Conservation (phyloP, 1,139 yeast genomes). For the Pichia terricola region DNA sequence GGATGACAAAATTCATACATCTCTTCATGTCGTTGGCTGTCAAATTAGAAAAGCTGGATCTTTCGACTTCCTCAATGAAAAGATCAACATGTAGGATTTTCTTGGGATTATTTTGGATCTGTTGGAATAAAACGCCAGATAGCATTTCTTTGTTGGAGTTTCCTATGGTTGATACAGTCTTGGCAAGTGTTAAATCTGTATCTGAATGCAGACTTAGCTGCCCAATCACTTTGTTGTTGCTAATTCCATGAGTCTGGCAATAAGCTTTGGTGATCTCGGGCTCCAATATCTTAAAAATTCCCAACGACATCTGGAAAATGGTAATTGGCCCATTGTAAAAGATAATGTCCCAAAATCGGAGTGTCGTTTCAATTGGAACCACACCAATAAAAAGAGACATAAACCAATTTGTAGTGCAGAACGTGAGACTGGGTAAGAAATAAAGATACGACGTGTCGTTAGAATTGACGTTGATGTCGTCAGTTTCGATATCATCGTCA, state of each 20-base stretch:
- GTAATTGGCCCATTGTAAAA: conserved; percentile 90
- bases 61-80: conserved; percentile 56
- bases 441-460: conserved; percentile 37
- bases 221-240: neutral
- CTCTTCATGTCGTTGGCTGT: conserved; percentile 74
- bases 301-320: conserved; percentile 71
- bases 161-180: conserved; percentile 1
- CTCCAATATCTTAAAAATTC: conserved; percentile 72
- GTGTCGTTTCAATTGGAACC: conserved; percentile 76
- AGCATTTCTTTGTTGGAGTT: conserved; percentile 18
- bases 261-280: conserved; percentile 39
- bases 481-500: conserved; percentile 10
- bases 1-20: conserved; percentile 67
- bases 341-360: conserved; percentile 89
- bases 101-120: conserved; percentile 77
- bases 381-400: conserved; percentile 90
- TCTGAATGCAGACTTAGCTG: conserved; percentile 5
- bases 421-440: conserved; percentile 79
- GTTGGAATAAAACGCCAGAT: conserved; percentile 62
- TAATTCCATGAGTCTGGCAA: conserved; percentile 7
- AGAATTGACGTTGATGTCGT: neutral
- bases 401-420: conserved; percentile 96
- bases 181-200: conserved; percentile 4
- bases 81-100: conserved; percentile 58
- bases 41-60: conserved; percentile 37